Conservation (phyloP, 768 basidiomycete species). For the Collybia sordida region DNA sequence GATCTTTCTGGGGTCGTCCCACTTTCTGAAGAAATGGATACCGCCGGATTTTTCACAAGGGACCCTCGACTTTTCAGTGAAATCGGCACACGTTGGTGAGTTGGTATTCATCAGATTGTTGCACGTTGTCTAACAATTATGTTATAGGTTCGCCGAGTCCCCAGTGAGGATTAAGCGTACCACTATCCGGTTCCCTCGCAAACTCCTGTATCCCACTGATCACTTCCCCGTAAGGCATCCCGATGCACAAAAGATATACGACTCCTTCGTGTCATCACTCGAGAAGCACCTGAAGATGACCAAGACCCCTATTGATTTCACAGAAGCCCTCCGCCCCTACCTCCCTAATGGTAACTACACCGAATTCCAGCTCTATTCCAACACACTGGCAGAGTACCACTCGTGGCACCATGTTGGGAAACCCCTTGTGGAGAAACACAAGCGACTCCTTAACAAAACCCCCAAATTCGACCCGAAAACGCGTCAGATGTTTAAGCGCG, state of each 20-base stretch:
- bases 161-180: slow-evolving; percentile 22
- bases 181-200: slow-evolving; percentile 25
- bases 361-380: slow-evolving; percentile 27
- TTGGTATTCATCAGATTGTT: not conserved
- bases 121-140: not conserved
- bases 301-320: slow-evolving; percentile 25
- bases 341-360: slow-evolving; percentile 28
- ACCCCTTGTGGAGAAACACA: slow-evolving; percentile 25
- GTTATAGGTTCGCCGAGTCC: slow-evolving; percentile 29
- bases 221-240: slow-evolving; percentile 32
- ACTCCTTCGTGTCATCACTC: slow-evolving; percentile 24
- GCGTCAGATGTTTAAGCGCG: slow-evolving; percentile 27
- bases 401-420: slow-evolving; percentile 33
- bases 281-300: slow-evolving; percentile 24
- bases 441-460: slow-evolving; percentile 16
- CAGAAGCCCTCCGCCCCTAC: slow-evolving; percentile 24
- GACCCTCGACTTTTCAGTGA: slow-evolving; percentile 29
- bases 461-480: slow-evolving; percentile 33
- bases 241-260: slow-evolving; percentile 29
- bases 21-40: slow-evolving; percentile 39
- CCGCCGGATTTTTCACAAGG: slow-evolving; percentile 34
- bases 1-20: slow-evolving; percentile 33
- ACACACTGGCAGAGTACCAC: slow-evolving; percentile 33
- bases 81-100: slow-evolving; percentile 28
- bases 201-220: slow-evolving; percentile 31